Base-by-base conservation (phyloP, 495 filamentous ascomycete genomes). In the Cryomyces antarcticus region DNA sequence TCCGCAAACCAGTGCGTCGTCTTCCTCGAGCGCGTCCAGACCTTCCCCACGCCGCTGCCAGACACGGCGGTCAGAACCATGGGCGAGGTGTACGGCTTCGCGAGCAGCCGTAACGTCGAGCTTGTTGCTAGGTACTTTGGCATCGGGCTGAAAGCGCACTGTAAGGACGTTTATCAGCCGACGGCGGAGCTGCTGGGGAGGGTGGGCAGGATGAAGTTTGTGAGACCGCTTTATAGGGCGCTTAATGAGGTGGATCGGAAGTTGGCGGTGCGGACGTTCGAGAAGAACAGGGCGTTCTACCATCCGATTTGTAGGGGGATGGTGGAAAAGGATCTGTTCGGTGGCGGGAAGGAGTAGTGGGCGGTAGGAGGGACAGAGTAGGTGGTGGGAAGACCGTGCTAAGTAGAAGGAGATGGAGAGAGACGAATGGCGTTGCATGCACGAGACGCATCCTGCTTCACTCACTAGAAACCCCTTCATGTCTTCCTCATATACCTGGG, bases 171-270 rank as follows among this genome's bases (percentile, higher is more conserved):
- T 3, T 79, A 85, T 49, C 56, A 72, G 34, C 73, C 77, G 0
- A 72, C 83, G 0, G 76, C 76, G 5, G 74, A 82, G 41, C 65
- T 93, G 11, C 64, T 95, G 33, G 79, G 82, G 4, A 68, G 67
- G 11, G 84, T 93, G 47, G 88, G 88, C 4, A 71, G 89, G 41
- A 94, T 97, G 88, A 97, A 97, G 69, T 95, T 88, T 58, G 85
- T 94, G 42, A 69, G 85, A 46, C 81, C 86, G 41, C 58, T 97
- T 58, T 77, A 74, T 63, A 71, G 76, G 48, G 63, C 70, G 43
- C 62, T 96, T 50, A 77, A 77, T 49, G 72, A 74, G 50, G 68
- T 78, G 2, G 78, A 93, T 62, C 65, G 72, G 30, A 60, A 73
- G 29, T 57, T 93, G 54, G 88, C 89, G 6, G 49, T 84, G 36